Base-by-base conservation (phyloP, 2,329 filamentous ascomycete genomes). In the Pseudocercospora musae region DNA sequence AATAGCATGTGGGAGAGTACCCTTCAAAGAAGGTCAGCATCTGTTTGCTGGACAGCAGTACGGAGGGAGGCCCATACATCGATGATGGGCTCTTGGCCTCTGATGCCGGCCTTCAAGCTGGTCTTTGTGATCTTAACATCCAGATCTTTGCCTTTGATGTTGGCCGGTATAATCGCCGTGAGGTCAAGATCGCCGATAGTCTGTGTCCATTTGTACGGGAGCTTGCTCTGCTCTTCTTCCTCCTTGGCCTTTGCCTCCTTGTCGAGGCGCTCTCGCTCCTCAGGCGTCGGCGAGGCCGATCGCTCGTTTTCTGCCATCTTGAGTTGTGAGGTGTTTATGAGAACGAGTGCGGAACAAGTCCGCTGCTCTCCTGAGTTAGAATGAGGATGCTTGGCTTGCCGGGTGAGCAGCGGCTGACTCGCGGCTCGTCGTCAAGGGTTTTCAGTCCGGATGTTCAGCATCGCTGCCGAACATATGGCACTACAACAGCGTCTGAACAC, bases 151-250 rank as follows among this genome's bases (percentile, higher is more conserved):
- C 87, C 91, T 79, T 96, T 96, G 70, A 94, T 81, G 77, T 93
- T 96, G 23, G 84, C 89, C 0, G 94, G 89, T 0, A 99, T 87
- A 27, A 85, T 81, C 62, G 96, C 84, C 56, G 84, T 89, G 72
- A 98, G 80, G 74, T 96, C 91, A 64, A 97, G 80, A 74, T 98
- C 95, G 70, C 84, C 84, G 75, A 99, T 96, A 23, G 90, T 93
- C 80, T 99, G 95, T 10, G 85, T 90, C 95, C 95, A 99, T 80
- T 96, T 95, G 87, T 99, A 99, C 0, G 95, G 95, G 46, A 99
- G 87, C 23, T 89, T 86, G 46, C 88, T 89, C 81, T 99, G 95
- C 80, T 99, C 95, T 71, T 88, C 89, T 60, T 85, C 82, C 80
- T 99, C 92, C 75, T 89, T 88, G 65, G 87, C 88, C 72, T 83